Evolutionary conservation across 345 rosid genomes (phyloP).

Genomic region (Combretum micranthum): DNA sequence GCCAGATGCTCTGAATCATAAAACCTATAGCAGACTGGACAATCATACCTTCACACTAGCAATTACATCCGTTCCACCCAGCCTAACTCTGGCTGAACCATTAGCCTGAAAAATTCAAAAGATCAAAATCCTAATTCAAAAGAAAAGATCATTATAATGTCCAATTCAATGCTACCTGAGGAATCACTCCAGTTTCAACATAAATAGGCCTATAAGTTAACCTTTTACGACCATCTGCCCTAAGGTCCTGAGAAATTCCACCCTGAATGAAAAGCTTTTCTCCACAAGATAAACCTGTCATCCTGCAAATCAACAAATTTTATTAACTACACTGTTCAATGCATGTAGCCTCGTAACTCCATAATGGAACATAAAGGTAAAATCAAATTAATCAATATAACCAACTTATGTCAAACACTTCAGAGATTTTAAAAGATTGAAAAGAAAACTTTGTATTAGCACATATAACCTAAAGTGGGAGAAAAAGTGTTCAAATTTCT

Average conservation of each 20-base stretch:
- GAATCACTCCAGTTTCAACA: conserved; percentile 81
- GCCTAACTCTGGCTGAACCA: conserved; percentile 77
- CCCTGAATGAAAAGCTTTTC: conserved; percentile 67
- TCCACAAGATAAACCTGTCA: conserved; percentile 78
- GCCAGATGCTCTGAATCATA: too few relatives aligned
- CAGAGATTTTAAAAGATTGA: too few relatives aligned
- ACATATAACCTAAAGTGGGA: too few relatives aligned
- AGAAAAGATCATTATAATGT: background rate
- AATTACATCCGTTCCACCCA: conserved; percentile 86
- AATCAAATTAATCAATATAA: too few relatives aligned
- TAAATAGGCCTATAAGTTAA: conserved; percentile 53
- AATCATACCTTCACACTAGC: conserved; percentile 81
- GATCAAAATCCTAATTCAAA: background rate
- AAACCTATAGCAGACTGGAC: too few relatives aligned
- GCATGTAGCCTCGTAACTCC: too few relatives aligned
- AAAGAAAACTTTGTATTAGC: too few relatives aligned
- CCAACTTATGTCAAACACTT: too few relatives aligned
- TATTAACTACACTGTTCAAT: too few relatives aligned
- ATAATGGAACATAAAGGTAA: too few relatives aligned
- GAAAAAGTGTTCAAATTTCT: too few relatives aligned
- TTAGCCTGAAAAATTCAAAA: conserved; percentile 46
- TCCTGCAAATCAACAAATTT: conserved; percentile 14
- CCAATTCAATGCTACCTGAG: conserved; percentile 42
- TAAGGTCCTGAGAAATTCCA: conserved; percentile 81
- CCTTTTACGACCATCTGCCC: conserved; percentile 72